Percentiles rank a stretch among this genome's conserved stretches.
Conservation (phyloP, 179 eudicot species). For the Heliamphora pulchella region DNA sequence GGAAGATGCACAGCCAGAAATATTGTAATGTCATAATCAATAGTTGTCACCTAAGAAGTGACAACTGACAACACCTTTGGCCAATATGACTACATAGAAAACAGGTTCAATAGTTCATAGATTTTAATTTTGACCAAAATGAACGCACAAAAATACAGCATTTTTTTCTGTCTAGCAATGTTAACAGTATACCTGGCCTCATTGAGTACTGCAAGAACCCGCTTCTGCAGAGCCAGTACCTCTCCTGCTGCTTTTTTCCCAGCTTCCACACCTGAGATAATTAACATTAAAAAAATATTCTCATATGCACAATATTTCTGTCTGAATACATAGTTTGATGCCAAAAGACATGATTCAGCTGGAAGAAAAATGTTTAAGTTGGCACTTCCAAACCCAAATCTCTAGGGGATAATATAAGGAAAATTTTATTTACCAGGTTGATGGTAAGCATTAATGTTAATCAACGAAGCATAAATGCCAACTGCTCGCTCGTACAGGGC, state of each 20-base stretch:
- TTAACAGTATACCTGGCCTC: slow-evolving; percentile 62
- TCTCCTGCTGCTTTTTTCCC: slow-evolving; percentile 99
- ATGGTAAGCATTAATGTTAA: slow-evolving; percentile 94
- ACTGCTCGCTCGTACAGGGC: slow-evolving; percentile 98
- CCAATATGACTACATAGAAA: not conserved
- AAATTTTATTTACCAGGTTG: slow-evolving; percentile 68
- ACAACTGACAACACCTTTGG: not conserved
- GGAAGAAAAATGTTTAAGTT: not conserved
- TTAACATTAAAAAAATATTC: not conserved
- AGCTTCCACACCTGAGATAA: slow-evolving; percentile 86
- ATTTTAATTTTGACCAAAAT: not conserved
- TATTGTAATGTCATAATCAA: not conserved
- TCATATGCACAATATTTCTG: not conserved
- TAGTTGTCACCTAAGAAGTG: not conserved
- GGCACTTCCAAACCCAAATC: slow-evolving; percentile 19
- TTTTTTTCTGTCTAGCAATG: not conserved
- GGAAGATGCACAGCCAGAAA: too few relatives aligned
- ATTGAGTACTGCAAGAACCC: slow-evolving; percentile 86
- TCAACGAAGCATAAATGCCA: slow-evolving; percentile 87
- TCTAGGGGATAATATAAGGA: slow-evolving; percentile 11
- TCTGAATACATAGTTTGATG: not conserved
- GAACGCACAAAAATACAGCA: not conserved
- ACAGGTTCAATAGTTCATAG: too few relatives aligned
- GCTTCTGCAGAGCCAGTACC: slow-evolving; percentile 91
- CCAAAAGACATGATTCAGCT: slow-evolving; percentile 4